Base-by-base conservation (phyloP, 1,284 basidiomycete species). In the Cutaneotrichosporon cavernicola region DNA sequence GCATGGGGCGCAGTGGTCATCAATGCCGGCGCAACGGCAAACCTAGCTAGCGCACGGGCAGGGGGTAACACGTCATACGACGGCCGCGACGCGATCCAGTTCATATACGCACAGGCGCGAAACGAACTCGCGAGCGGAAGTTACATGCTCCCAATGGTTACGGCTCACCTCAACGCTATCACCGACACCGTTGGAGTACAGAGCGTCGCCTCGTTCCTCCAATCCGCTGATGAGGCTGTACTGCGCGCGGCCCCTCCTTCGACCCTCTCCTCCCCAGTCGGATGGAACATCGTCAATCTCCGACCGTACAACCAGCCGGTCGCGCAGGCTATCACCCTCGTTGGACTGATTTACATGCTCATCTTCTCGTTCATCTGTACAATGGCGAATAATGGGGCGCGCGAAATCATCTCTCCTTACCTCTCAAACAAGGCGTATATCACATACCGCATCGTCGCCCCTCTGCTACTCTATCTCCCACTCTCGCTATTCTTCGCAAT, bases 241-340 rank as follows among this genome's bases (percentile, higher is more conserved):
- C 82, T 84, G 0, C 13, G 65, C 53, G 8, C 69, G 88, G 16
- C 79, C 89, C 30, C 89, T 0, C 89, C 90, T 0, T 78, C 82
- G 60, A 84, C 88, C 1, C 78, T 91, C 53, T 79, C 83, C 2
- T 70, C 78, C 11, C 85, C 87, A 1, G 72, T 89, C n/a, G 79
- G 73, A 30, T 87, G 83, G 69, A 82, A 78, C 0, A 65, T 86
- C 31, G 68, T 81, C 61, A 90, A 91, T 72, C 69, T 89, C 1
- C 81, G 86, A 38, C 88, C 89, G 0, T 91, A 89, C 72, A 69
- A 76, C 63, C 81, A 86, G 47, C 85, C 89, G 30, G 90, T 90
- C 5, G 89, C 89, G 0, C 82, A 85, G 11, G 91, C 90, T 0
- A 84, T 87, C 52, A 84, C 86, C 49, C 89, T 88, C 65, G 89